Conservation (phyloP, 2,329 filamentous ascomycete species). For the Fusarium sarcochroum region DNA sequence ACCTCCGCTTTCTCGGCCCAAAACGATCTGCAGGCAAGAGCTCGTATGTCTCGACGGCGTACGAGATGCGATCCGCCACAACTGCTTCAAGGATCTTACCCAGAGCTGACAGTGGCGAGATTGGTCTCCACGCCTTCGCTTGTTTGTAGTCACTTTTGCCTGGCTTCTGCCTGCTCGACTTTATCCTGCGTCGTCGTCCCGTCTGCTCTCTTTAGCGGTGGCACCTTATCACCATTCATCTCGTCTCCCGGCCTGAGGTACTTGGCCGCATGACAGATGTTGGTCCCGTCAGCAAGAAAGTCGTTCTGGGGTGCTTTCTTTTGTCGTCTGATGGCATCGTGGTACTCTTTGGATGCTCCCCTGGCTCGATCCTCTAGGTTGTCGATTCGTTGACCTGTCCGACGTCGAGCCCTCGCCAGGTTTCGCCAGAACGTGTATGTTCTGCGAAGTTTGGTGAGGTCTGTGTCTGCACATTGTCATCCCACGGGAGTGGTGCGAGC, state of each 20-base stretch:
- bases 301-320: background rate
- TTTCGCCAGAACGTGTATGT: background rate
- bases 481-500: too few relatives aligned
- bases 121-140: constrained; percentile 47
- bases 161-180: background rate
- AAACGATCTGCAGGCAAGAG: background rate
- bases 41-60: background rate
- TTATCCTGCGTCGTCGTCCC: background rate
- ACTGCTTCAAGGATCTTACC: constrained; percentile 36
- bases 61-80: background rate
- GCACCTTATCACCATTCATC: background rate
- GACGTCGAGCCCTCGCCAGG: background rate
- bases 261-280: too few relatives aligned
- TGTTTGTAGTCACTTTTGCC: background rate
- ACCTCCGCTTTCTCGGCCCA: too few relatives aligned
- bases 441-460: background rate
- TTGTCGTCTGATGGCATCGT: background rate
- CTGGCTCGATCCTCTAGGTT: background rate
- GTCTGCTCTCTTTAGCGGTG: background rate
- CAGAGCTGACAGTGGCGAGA: constrained; percentile 47
- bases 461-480: background rate
- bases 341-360: background rate
- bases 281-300: too few relatives aligned
- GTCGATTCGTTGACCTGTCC: background rate
- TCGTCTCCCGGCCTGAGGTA: background rate